Percentiles rank a stretch among this genome's conserved stretches.
Conservation (phyloP, 148 eudicot species). For the Polygonum aviculare region DNA sequence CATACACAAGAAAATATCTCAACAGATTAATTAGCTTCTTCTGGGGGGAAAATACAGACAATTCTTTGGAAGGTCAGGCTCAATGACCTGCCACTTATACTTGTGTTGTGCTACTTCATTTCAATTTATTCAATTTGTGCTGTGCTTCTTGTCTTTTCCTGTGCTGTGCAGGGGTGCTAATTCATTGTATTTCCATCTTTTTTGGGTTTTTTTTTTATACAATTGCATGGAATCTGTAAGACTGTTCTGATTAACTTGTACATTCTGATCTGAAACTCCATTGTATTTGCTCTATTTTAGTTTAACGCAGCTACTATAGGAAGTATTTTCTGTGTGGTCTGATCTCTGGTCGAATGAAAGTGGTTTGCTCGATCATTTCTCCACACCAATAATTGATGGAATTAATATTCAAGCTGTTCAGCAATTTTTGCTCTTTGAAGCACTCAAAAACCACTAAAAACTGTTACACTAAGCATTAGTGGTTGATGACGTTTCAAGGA, state of each 20-base stretch:
- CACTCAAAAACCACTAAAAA: background rate
- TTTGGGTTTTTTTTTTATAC: background rate
- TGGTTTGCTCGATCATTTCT: background rate
- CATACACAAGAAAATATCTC: background rate
- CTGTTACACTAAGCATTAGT: background rate
- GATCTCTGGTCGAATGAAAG: too few relatives aligned
- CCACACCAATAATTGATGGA: background rate
- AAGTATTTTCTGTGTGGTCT: too few relatives aligned
- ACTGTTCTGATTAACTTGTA: background rate
- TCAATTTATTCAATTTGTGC: background rate
- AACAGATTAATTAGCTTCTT: background rate
- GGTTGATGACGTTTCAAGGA: background rate
- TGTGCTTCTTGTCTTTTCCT: background rate
- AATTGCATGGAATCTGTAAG: background rate
- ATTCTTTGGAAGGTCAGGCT: background rate
- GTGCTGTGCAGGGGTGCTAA: background rate
- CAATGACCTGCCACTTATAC: background rate
- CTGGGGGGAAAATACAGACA: background rate
- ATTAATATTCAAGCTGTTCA: background rate
- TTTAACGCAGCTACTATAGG: background rate
- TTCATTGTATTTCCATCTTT: background rate
- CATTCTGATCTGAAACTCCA: conserved; percentile 2
- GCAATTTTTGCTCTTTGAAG: background rate
- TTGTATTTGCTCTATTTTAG: background rate
- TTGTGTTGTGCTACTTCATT: background rate